A percentile compares a stretch with the other conserved stretches of the same genome.
phyloP scores from a whole-genome alignment of 306 rosid genomes.

The Trichosanthes truncata region DNA sequence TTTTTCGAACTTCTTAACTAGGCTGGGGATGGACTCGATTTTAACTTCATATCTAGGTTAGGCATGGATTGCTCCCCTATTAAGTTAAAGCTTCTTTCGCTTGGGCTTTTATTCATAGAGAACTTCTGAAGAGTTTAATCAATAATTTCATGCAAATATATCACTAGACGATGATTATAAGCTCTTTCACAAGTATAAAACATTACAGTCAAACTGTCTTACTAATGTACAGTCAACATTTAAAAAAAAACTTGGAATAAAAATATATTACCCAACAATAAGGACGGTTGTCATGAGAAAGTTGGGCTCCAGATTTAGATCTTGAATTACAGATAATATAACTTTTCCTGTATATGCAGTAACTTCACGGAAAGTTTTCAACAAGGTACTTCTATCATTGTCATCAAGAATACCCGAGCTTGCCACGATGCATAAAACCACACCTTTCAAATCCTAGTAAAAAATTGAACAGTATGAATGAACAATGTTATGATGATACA shows the following conservation, averaged over 20 bases:
- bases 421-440: slow-evolving; percentile 58
- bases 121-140: not conserved
- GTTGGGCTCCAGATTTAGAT: slow-evolving; percentile 70
- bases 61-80: not conserved
- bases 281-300: slow-evolving; percentile 64
- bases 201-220: not conserved
- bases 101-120: not conserved
- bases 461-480: not conserved
- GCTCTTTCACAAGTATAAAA: not conserved
- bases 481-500: not conserved
- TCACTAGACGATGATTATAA: not conserved
- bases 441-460: slow-evolving; percentile 53
- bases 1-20: too few relatives aligned
- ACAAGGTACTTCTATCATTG: slow-evolving; percentile 32
- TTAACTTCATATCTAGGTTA: not conserved
- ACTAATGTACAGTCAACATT: not conserved
- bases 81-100: not conserved
- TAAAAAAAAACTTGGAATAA: not conserved
- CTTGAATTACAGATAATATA: slow-evolving; percentile 44
- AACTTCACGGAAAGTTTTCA: slow-evolving; percentile 54
- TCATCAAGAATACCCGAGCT: slow-evolving; percentile 39
- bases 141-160: not conserved
- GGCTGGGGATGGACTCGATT: not conserved
- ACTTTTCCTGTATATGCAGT: slow-evolving; percentile 49
- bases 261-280: slow-evolving; percentile 51